phyloP scores from a whole-genome alignment of 305 asterid species.

The Fraxinus floribunda region DNA sequence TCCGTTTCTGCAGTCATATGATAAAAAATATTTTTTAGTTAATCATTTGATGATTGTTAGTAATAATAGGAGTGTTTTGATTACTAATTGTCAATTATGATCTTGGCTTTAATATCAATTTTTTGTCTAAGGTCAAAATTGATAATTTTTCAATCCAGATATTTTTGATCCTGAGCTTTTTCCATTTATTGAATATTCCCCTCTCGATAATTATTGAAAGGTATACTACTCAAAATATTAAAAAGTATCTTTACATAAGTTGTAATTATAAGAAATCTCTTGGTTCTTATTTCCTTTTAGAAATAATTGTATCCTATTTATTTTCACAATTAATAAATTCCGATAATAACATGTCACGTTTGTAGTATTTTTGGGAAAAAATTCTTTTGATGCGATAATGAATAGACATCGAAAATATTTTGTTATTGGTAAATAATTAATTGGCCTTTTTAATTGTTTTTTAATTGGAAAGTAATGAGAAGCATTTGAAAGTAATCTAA shows the following conservation, averaged over 20 bases:
- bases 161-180: neutral
- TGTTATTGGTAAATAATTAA: neutral
- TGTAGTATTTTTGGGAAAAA: neutral
- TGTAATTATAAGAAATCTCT: neutral
- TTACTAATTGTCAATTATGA: neutral
- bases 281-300: neutral
- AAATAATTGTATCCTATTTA: neutral
- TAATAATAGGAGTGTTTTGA: neutral
- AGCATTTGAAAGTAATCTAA: neutral
- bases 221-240: neutral
- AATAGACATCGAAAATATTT: neutral
- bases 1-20: neutral
- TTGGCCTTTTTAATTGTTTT: neutral
- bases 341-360: neutral
- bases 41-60: neutral
- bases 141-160: neutral
- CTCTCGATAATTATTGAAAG: neutral
- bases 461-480: neutral
- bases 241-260: neutral
- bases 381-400: neutral
- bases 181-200: neutral
- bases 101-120: neutral
- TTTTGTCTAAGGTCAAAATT: neutral
- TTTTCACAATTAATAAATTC: neutral
- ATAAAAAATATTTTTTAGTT: neutral